phyloP scores from a whole-genome alignment of 208 protist genomes.

The Wallacemonas sp. region DNA sequence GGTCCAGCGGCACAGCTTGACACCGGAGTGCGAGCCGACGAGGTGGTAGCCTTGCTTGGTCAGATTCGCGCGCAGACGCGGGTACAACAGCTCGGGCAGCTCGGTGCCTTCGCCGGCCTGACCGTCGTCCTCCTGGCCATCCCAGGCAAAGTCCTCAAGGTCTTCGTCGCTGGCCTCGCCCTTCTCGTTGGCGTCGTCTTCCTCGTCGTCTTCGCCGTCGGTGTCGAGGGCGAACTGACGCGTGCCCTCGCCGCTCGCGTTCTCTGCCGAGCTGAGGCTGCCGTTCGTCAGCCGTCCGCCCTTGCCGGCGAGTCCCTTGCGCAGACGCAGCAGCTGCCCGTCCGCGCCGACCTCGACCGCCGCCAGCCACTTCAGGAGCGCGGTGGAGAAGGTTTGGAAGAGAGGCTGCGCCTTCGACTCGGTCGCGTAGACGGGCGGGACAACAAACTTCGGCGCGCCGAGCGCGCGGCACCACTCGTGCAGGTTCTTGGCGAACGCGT shows the following conservation, averaged over 20 bases:
- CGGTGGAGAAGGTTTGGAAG: conserved; percentile 59
- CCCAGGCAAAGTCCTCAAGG: conserved; percentile 69
- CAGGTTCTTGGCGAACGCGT: conserved; percentile 76
- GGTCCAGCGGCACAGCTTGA: conserved; percentile 98
- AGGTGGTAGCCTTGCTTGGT: conserved; percentile 96
- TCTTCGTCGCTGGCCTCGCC: conserved; percentile 44
- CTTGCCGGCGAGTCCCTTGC: not conserved
- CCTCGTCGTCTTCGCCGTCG: conserved; percentile 29
- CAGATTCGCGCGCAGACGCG: conserved; percentile 82
- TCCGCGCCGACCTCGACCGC: conserved; percentile 49
- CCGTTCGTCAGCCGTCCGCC: not conserved
- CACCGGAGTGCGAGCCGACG: conserved; percentile 94
- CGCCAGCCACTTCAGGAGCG: conserved; percentile 67
- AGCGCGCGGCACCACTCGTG: conserved; percentile 71
- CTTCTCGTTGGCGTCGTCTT: conserved; percentile 34
- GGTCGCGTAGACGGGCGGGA: conserved; percentile 81
- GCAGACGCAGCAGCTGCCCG: conserved; percentile 27
- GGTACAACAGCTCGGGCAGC: conserved; percentile 88
- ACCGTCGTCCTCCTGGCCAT: conserved; percentile 43
- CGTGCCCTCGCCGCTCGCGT: not conserved
- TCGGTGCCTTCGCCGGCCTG: conserved; percentile 27
- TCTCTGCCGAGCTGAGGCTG: not conserved
- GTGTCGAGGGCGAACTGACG: conserved; percentile 18
- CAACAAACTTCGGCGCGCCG: conserved; percentile 64
- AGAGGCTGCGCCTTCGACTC: conserved; percentile 51